These are phyloP conservation scores for Pleurostoma richardsiae DNA, from an alignment of 2,329 filamentous ascomycete species.

Conservation along the genomic window DNA sequence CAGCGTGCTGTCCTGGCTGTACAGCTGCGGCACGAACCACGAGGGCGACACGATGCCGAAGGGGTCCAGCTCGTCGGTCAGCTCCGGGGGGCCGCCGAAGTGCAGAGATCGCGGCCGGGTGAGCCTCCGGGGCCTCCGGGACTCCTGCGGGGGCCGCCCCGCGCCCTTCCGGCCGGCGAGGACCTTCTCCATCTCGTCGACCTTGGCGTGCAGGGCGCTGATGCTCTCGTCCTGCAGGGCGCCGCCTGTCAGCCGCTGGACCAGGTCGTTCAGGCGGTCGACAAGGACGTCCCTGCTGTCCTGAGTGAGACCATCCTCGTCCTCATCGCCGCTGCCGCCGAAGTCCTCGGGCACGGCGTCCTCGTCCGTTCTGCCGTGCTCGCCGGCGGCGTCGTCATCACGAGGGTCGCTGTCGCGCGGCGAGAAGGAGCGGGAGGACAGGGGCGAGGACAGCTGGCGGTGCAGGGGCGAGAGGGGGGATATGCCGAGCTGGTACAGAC, in stretches of 20 bases:
- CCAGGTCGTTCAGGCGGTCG: conserved; percentile 31
- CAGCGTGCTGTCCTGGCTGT: neutral
- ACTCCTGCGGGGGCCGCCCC: neutral
- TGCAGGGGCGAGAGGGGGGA: conserved; percentile 23
- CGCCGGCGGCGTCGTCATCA: conserved; percentile 1
- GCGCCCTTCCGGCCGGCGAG: conserved; percentile 9
- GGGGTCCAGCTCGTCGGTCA: conserved; percentile 1
- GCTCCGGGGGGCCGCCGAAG: neutral
- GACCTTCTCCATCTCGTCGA: conserved; percentile 36
- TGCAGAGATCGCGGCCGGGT: conserved; percentile 4
- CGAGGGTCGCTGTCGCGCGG: conserved; percentile 1
- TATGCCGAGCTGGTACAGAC: conserved; percentile 20
- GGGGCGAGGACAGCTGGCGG: conserved; percentile 19
- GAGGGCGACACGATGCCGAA: conserved; percentile 8
- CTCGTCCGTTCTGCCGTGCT: conserved; percentile 11
- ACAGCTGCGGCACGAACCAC: conserved; percentile 8
- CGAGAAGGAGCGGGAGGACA: conserved; percentile 1
- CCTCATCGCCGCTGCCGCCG: conserved; percentile 1
- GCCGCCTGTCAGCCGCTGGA: conserved; percentile 27
- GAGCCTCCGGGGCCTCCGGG: neutral
- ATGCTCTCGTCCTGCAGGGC: conserved; percentile 21
- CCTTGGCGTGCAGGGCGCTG: conserved; percentile 30
- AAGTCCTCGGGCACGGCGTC: conserved; percentile 12
- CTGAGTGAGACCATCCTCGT: conserved; percentile 19
- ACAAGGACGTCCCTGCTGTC: conserved; percentile 41